Conservation (phyloP, 495 filamentous ascomycete genomes). For the Cercophora newfieldiana region DNA sequence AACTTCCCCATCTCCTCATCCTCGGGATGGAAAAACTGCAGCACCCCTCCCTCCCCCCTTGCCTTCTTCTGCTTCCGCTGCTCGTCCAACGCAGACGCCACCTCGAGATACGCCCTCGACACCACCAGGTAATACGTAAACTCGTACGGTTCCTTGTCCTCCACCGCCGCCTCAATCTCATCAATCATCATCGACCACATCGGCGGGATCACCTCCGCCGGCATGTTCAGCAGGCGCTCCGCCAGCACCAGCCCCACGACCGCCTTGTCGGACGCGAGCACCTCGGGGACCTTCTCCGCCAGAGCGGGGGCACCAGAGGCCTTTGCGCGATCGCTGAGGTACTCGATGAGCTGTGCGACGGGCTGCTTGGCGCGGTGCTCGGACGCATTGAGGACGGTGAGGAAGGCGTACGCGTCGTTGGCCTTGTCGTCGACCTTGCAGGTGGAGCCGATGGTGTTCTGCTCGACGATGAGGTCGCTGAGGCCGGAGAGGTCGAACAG, state of each 20-base stretch:
- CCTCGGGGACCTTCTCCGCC: conserved; percentile 19
- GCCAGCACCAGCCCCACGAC: conserved; percentile 79
- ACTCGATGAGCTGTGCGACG: conserved; percentile 66
- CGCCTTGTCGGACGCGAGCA: conserved; percentile 42
- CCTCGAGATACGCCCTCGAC: conserved; percentile 86
- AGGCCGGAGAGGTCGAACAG: conserved; percentile 85
- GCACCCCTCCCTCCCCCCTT: conserved; percentile 52
- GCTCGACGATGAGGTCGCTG: conserved; percentile 83
- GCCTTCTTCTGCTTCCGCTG: conserved; percentile 76
- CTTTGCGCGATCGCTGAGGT: conserved; percentile 64
- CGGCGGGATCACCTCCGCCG: conserved; percentile 83
- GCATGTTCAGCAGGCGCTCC: conserved; percentile 94
- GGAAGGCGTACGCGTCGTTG: conserved; percentile 90
- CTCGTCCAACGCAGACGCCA: conserved; percentile 75
- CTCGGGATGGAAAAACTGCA: conserved; percentile 95
- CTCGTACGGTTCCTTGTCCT: conserved; percentile 88
- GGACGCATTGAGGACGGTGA: conserved; percentile 82
- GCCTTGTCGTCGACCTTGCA: conserved; percentile 95
- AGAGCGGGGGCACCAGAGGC: conserved; percentile 37
- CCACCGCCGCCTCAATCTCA: conserved; percentile 85
- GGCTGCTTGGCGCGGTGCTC: conserved; percentile 76
- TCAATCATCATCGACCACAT: conserved; percentile 96
- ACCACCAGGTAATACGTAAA: conserved; percentile 92
- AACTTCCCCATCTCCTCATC: conserved; percentile 84
- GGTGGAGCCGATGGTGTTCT: conserved; percentile 86